Conservation (phyloP, 768 basidiomycete genomes). For the Atractiella rhizophila region DNA sequence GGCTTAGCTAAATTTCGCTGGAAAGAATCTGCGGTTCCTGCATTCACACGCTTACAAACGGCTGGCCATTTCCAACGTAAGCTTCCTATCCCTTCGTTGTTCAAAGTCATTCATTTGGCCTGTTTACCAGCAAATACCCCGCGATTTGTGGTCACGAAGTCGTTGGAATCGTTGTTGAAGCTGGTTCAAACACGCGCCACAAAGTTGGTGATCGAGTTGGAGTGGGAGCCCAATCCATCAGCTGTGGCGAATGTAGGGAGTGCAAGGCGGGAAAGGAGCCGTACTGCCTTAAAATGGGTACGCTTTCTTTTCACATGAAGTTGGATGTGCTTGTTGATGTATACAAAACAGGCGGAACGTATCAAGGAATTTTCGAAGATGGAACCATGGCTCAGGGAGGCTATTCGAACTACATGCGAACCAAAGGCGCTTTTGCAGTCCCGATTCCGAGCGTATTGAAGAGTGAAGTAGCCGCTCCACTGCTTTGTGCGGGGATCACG, state of each 20-base stretch:
- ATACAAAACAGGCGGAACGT: conserved; percentile 3
- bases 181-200: too few relatives aligned
- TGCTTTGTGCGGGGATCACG: conserved; percentile 23
- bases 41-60: too few relatives aligned
- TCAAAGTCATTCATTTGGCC: too few relatives aligned
- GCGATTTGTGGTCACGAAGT: too few relatives aligned
- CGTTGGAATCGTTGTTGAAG: too few relatives aligned
- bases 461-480: conserved; percentile 20
- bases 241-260: conserved; percentile 14
- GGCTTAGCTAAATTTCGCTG: too few relatives aligned
- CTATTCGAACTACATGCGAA: conserved; percentile 21
- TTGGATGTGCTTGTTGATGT: too few relatives aligned
- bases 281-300: conserved; percentile 14
- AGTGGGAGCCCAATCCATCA: conserved; percentile 23
- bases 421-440: conserved; percentile 20
- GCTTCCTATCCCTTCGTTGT: too few relatives aligned
- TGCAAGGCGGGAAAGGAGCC: conserved; percentile 14
- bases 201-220: conserved; percentile 24
- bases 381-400: conserved; percentile 19
- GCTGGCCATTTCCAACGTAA: too few relatives aligned
- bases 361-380: conserved; percentile 9
- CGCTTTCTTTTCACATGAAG: too few relatives aligned
- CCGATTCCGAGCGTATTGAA: conserved; percentile 21
- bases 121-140: too few relatives aligned
- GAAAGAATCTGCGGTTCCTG: too few relatives aligned